Percentiles rank a stretch among this genome's conserved stretches.
Evolutionary conservation across 495 filamentous ascomycete genomes (phyloP).

Genomic region (Talaromyces thailandensis): DNA sequence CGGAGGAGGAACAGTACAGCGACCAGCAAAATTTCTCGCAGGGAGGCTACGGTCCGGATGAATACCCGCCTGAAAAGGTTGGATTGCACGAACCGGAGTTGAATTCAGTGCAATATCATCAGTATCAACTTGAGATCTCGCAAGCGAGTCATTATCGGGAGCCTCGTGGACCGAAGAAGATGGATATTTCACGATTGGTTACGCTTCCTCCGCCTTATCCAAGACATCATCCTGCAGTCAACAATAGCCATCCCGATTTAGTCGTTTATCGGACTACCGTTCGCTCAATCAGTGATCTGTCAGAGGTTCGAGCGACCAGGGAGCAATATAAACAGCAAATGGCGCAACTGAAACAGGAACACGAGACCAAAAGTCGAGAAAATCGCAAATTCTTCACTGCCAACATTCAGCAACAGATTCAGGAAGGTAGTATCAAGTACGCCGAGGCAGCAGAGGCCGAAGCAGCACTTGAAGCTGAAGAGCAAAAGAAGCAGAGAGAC

Average conservation of each 20-base stretch:
- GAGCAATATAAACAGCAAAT: slow-evolving; percentile 41
- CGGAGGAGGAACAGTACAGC: slow-evolving; percentile 16
- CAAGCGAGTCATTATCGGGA: slow-evolving; percentile 10
- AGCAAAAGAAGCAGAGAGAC: slow-evolving; percentile 51
- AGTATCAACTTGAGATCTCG: background rate
- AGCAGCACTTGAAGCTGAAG: slow-evolving; percentile 51
- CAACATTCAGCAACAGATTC: slow-evolving; percentile 67
- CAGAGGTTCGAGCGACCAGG: slow-evolving; percentile 60
- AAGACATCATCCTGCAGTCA: slow-evolving; percentile 86
- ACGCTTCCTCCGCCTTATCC: slow-evolving; percentile 92
- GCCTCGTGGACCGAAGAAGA: slow-evolving; percentile 19
- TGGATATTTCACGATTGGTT: slow-evolving; percentile 87
- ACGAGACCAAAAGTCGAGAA: slow-evolving; percentile 33
- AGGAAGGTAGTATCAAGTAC: slow-evolving; percentile 66
- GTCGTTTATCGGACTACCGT: slow-evolving; percentile 66
- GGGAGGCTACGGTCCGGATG: slow-evolving; percentile 44
- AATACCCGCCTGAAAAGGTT: slow-evolving; percentile 80
- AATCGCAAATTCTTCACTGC: slow-evolving; percentile 40
- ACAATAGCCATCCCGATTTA: slow-evolving; percentile 88
- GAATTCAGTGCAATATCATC: background rate
- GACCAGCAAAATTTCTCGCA: slow-evolving; percentile 22
- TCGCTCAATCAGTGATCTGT: slow-evolving; percentile 65
- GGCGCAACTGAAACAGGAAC: slow-evolving; percentile 25
- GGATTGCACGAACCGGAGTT: slow-evolving; percentile 59
- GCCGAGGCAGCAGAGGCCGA: slow-evolving; percentile 74